These are phyloP conservation scores for Termitomyces sp. DNA, from an alignment of 768 basidiomycete genomes.

Conservation along the genomic window DNA sequence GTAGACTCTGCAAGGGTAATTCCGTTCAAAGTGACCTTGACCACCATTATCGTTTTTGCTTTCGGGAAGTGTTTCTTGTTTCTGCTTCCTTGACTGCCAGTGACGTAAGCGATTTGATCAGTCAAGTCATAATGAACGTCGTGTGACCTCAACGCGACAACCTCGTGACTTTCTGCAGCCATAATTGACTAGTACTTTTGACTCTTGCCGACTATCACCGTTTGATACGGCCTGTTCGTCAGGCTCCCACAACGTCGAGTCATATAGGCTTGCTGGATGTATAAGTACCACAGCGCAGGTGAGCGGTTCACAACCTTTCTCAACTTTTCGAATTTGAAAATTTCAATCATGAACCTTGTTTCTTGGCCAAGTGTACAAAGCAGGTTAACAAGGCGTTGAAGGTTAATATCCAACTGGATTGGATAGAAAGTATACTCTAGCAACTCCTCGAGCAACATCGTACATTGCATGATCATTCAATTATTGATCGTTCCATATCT, in stretches of 20 bases:
- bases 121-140: not conserved
- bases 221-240: not conserved
- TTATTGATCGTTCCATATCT: not conserved
- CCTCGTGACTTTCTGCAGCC: slow-evolving; percentile 1
- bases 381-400: not conserved
- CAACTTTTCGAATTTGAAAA: not conserved
- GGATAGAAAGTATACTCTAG: not conserved
- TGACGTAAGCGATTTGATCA: not conserved
- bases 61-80: not conserved
- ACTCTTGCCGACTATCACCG: not conserved
- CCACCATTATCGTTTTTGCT: slow-evolving; percentile 32
- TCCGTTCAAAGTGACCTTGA: slow-evolving; percentile 46
- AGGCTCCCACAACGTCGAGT: not conserved
- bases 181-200: not conserved
- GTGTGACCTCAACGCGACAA: not conserved
- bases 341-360: not conserved
- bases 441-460: not conserved
- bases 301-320: not conserved
- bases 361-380: not conserved
- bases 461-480: not conserved
- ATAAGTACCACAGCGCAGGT: slow-evolving; percentile 1
- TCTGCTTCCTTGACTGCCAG: not conserved
- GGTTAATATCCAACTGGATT: not conserved
- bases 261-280: not conserved
- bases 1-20: slow-evolving; percentile 53